A percentile compares a stretch with the other conserved stretches of the same genome.
Conservation (phyloP, 805 yeast species). For the Saccharomyces jurei region DNA sequence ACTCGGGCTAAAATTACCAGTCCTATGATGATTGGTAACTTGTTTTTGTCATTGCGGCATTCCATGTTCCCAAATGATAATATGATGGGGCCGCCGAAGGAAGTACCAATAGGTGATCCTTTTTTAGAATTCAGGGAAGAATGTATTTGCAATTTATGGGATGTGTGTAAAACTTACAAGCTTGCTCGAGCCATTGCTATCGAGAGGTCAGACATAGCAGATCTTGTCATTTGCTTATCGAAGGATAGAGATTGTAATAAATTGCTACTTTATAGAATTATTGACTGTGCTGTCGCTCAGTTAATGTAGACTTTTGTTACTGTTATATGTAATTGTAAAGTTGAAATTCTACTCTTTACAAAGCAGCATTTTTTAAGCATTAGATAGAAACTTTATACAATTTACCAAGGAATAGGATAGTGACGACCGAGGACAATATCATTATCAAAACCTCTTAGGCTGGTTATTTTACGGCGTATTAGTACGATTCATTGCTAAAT, state of each 20-base stretch:
- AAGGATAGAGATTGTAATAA: conserved; percentile 36
- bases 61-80: conserved; percentile 43
- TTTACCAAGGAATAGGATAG: no score
- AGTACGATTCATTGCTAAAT: neutral
- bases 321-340: neutral
- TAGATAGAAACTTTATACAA: no score
- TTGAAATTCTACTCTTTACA: no score
- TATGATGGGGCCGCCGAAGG: conserved; percentile 41
- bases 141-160: conserved; percentile 22
- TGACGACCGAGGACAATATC: neutral
- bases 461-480: neutral
- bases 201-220: conserved; percentile 16
- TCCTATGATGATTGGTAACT: conserved; percentile 18
- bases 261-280: conserved; percentile 33
- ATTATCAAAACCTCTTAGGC: neutral
- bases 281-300: conserved; percentile 37
- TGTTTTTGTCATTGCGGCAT: conserved; percentile 21
- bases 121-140: conserved; percentile 26
- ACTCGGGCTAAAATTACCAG: conserved; percentile 10
- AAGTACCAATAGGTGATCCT: conserved; percentile 36
- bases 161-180: conserved; percentile 13
- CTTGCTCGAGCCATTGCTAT: conserved; percentile 15
- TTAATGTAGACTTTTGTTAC: conserved; percentile 15
- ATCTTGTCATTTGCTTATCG: conserved; percentile 29
- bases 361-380: no score